phyloP scores from a whole-genome alignment of 495 filamentous ascomycete species.

The Daldinia caldariorum region DNA sequence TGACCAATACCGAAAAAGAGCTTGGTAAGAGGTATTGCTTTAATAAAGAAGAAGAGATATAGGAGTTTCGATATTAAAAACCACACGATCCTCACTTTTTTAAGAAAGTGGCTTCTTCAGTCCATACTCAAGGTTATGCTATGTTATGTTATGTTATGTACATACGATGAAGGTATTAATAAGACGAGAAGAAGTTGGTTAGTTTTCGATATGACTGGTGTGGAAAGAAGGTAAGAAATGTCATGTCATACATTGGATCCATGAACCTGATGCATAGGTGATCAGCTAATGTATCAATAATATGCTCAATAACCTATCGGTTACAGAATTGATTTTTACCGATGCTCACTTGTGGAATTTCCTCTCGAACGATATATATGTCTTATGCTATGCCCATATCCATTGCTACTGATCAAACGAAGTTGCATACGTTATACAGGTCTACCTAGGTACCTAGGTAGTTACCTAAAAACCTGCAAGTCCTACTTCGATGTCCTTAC shows the following conservation, averaged over 20 bases:
- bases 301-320: neutral
- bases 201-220: neutral
- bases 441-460: too few species aligned
- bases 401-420: neutral
- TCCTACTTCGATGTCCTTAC: constrained; percentile 9
- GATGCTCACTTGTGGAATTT: constrained; percentile 2
- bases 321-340: neutral
- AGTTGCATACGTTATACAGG: constrained; percentile 4
- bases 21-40: constrained; percentile 23
- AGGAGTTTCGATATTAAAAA: neutral
- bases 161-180: too few species aligned
- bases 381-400: neutral
- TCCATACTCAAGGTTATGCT: too few species aligned
- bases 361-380: neutral
- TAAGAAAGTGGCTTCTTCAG: neutral
- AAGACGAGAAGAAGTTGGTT: neutral
- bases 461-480: too few species aligned
- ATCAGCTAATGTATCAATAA: constrained; percentile 8
- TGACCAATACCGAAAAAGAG: constrained; percentile 8
- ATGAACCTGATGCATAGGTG: neutral
- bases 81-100: neutral
- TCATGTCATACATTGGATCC: neutral
- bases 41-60: neutral
- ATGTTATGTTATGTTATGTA: too few species aligned
- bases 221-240: neutral